These are phyloP conservation scores for Leucoagaricus sp. DNA, from an alignment of 1,284 basidiomycete species.

Conservation along the genomic window DNA sequence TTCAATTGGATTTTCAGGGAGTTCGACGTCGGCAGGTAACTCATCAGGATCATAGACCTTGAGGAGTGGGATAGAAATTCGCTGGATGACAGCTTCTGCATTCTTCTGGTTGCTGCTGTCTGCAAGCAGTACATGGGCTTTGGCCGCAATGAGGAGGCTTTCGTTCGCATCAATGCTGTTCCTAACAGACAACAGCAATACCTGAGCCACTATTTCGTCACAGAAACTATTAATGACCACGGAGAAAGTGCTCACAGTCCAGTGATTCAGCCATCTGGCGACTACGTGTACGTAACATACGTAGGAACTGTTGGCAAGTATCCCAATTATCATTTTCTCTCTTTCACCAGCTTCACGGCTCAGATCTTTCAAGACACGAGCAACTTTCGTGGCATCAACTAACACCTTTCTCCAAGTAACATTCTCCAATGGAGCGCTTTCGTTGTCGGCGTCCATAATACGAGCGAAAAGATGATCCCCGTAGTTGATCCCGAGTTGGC, in stretches of 20 bases:
- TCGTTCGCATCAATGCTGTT: slow-evolving; percentile 14
- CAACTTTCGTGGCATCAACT: slow-evolving; percentile 6
- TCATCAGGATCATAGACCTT: neutral
- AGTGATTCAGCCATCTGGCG: slow-evolving; percentile 15
- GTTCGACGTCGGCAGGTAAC: neutral
- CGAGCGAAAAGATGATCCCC: slow-evolving; percentile 14
- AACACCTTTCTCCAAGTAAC: slow-evolving; percentile 14
- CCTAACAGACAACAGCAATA: slow-evolving; percentile 11
- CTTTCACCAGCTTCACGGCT: neutral
- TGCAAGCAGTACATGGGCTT: slow-evolving; percentile 6
- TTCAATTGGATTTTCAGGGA: slow-evolving; percentile 2
- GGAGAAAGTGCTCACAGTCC: slow-evolving; percentile 8
- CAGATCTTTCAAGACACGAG: slow-evolving; percentile 1
- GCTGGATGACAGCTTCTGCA: slow-evolving; percentile 5
- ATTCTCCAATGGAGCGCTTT: slow-evolving; percentile 1
- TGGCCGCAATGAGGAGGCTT: slow-evolving; percentile 11
- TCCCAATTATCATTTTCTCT: slow-evolving; percentile 6
- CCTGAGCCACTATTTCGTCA: slow-evolving; percentile 1
- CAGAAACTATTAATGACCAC: neutral
- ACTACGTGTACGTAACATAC: slow-evolving; percentile 13
- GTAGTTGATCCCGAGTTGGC: slow-evolving; percentile 14
- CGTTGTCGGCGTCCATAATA: slow-evolving; percentile 15
- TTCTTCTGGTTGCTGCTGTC: slow-evolving; percentile 2
- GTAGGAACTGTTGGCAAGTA: slow-evolving; percentile 16
- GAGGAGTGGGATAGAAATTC: slow-evolving; percentile 2